Base-by-base conservation (phyloP, 2,329 filamentous ascomycete species). In the Botrytis deweyae region DNA sequence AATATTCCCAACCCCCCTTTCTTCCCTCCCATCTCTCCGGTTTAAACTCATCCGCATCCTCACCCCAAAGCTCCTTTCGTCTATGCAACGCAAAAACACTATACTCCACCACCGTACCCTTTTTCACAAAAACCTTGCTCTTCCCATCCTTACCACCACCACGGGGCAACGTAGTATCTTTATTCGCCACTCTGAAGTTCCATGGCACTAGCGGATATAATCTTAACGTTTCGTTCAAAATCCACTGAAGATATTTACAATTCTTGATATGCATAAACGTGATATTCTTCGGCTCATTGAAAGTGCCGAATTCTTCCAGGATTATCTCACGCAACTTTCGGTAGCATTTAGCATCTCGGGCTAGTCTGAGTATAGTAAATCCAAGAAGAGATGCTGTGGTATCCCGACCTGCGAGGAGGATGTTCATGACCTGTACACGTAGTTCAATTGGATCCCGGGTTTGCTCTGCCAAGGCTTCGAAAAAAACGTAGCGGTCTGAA, bases 381-480 rank as follows among this genome's bases (percentile, higher is more conserved):
- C 85, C 84, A 2, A 90, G 80, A 5, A 86, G 83, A 40, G 83
- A 83, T 1, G 87, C 87, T 0, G 87, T 90, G 0, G 88, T 90
- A 75, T 91, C 89, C 16, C 88, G 84, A 1, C 88, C 88, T 0
- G 88, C 89, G 2, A 89, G 81, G 59, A 90, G 85, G 72, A 90
- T 86, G 72, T 85, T 84, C 38, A 88, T 80, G 10, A 87, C 80
- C 76, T 90, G 86, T 74, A 86, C 85, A 10, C 86, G 82, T 20
- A 89, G 80, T 46, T 85, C 83, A 3, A 77, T 82, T 74, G 75
- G 84, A 80, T 83, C 86, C 78, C 75, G 84, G 74, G 83, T 84
- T 16, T 85, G 81, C 55, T 85, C 82, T 22, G 87, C 84, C 38
- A 92, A 80, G 74, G 88, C 88, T 73, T 90, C 82, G 22, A 91